Evolutionary conservation across 2,329 filamentous ascomycete genomes (phyloP).

Genomic region (Rhexocercosporidium sp.): DNA sequence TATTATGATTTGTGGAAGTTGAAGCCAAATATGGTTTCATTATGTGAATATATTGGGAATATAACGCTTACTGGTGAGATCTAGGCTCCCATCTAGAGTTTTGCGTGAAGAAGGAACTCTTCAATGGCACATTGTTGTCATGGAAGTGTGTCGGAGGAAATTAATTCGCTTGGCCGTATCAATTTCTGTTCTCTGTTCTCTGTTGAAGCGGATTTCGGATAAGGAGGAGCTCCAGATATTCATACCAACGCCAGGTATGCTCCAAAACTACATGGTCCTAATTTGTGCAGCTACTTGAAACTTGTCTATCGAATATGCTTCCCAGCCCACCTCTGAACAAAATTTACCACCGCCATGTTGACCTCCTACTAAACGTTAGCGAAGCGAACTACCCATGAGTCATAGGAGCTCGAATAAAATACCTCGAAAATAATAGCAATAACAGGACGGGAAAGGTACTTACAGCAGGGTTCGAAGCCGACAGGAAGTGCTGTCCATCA

Average conservation of each 20-base stretch:
- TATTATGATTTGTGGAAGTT: no score
- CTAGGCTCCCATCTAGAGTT: no score
- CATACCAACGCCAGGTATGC: neutral
- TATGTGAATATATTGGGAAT: neutral
- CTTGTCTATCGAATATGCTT: constrained; percentile 8
- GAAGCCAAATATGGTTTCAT: neutral
- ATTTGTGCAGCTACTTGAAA: neutral
- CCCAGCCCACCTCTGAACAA: constrained; percentile 22
- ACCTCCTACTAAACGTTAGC: constrained; percentile 15
- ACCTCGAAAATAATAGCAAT: neutral
- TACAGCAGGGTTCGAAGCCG: constrained; percentile 38
- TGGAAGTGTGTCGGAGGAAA: no score
- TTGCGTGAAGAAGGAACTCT: neutral
- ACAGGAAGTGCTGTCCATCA: constrained; percentile 55
- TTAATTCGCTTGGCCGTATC: no score
- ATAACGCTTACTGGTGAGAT: no score
- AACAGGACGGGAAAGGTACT: neutral
- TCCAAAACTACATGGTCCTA: neutral
- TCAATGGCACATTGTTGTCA: neutral
- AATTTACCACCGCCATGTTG: constrained; percentile 23
- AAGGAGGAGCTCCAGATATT: neutral
- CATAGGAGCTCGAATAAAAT: neutral
- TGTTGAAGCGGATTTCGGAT: no score
- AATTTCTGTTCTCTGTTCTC: no score
- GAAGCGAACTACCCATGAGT: neutral